Evolutionary conservation across 2,329 filamentous ascomycete genomes (phyloP).

Genomic region (Orbilia brochopaga): DNA sequence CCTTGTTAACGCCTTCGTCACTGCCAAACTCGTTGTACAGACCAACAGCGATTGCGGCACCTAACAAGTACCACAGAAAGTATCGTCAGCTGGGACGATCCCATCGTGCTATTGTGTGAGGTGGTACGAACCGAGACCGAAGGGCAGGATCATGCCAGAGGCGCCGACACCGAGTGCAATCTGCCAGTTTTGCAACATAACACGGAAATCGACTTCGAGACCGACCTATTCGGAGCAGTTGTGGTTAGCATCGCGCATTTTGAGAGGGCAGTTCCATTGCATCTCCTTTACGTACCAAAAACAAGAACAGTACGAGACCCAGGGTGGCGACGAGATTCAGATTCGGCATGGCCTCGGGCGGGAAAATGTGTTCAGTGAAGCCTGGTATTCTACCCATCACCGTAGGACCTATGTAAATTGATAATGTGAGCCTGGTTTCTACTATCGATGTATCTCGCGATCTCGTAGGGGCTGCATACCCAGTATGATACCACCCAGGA

Average conservation of each 20-base stretch:
- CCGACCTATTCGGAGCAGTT: conserved; percentile 62
- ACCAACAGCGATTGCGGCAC: conserved; percentile 74
- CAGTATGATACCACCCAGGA: conserved; percentile 81
- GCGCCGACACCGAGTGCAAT: conserved; percentile 78
- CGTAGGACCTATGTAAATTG: conserved; percentile 66
- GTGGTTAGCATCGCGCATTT: background rate
- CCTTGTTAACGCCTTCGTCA: conserved; percentile 59
- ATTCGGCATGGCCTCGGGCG: conserved; percentile 73
- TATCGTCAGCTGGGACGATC: background rate
- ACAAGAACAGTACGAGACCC: conserved; percentile 82
- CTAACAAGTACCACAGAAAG: conserved; percentile 25
- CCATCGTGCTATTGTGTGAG: background rate
- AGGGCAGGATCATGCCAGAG: conserved; percentile 80
- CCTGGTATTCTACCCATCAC: conserved; percentile 85
- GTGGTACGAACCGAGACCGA: conserved; percentile 71
- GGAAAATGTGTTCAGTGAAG: conserved; percentile 79
- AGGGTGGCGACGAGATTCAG: conserved; percentile 80
- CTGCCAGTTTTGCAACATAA: conserved; percentile 79
- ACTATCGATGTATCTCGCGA: background rate
- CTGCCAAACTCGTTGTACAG: conserved; percentile 75
- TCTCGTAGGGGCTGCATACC: conserved; percentile 57
- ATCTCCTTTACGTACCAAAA: conserved; percentile 64
- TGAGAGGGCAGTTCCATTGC: background rate
- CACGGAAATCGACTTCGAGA: conserved; percentile 80
- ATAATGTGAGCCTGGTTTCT: background rate